Evolutionary conservation across 371 early-diverging fungal species (phyloP), one percentile per base, ranked within the genome.

Genomic region (Batrachochytrium dendrobatidis): DNA sequence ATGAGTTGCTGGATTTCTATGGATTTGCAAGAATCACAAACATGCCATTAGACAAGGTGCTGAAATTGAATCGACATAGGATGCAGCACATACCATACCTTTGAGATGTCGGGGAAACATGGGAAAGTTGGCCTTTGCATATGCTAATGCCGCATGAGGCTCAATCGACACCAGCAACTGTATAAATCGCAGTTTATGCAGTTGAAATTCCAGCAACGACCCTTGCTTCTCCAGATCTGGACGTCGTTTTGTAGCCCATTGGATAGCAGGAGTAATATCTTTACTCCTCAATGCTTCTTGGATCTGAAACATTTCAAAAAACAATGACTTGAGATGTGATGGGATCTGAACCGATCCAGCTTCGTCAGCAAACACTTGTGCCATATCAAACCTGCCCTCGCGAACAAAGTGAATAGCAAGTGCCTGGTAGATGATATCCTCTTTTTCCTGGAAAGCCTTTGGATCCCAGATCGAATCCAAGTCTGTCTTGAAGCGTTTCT

Each of bases 371-470:
- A 87, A 86, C 10, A 74, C 64, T 28, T 85, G 80, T 24, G 83
- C 89, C 20, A 89, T 63, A 20, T 81, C 84, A 66, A 90, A 93
- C 39, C 87, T 79, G 20, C 95, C 95, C 67, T 92, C 85, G n/a
- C 93, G 79, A 32, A 93, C 79, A 63, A 94, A 88, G 58, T 94
- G 93, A 58, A 76, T 57, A 4, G 83, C 83, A 22, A 94, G 65
- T 8, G 87, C 74, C 26, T 72, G 74, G 39, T 75, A 66, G 33
- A 94, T 61, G 26, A 83, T 60, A 3, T 72, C 61, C 7, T 80
- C 77, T 64, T 87, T 86, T 20, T 20, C 53, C 17, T 62, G 69
- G 34, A 68, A 35, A 18, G 72, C 66, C 15, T 52, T 26, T 5
- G 69, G 68, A 59, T 63, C 66, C 70, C 69, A 67, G 50, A 64